Evolutionary conservation across 2,329 filamentous ascomycete genomes (phyloP), one percentile per base, ranked within the genome.

Genomic region (Fusarium chuoi): DNA sequence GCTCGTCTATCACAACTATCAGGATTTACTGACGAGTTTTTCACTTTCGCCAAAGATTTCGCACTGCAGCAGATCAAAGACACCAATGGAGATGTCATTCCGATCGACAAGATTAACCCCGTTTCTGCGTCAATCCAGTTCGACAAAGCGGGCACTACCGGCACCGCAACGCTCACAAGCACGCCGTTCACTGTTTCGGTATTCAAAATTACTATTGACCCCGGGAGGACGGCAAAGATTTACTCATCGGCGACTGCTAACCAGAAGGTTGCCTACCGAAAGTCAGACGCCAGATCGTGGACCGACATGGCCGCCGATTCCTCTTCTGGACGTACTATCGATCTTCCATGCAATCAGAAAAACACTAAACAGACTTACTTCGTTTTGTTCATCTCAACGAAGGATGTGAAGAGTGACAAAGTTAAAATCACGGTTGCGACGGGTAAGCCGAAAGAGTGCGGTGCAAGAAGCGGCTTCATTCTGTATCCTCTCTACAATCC

Each of bases 231-330:
- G 5, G 57, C 55, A 7, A 28, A 12, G 0, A 60, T 72, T 8
- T 70, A 49, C 35, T 66, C 71, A 14, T 38, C 51, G 38, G 62
- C 62, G n/a, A 51, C 60, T 3, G 13, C 15, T 14, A 17, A 56
- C 24, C 71, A 70, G 33, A 41, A 62, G 39, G 18, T 75, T 17
- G 65, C 71, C 20, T 74, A 63, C 51, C 58, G 73, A 48, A 26
- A 51, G 22, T 39, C 62, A 13, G 51, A 17, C 17, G 59, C 44
- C 35, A 33, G 59, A 12, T 30, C 15, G 9, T 70, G 71, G 71
- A 62, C 24, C 18, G n/a, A 62, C 5, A 58, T 75, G 62, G 14
- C 49, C 20, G 24, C 58, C 13, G 48, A 57, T n/a, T n/a, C 36
- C 35, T 46, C 48, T 9, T 52, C 63, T 14, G 41, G n/a, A 22